These are phyloP conservation scores for Aspergillus awamori DNA, from an alignment of 2,329 filamentous ascomycete species.

Conservation along the genomic window DNA sequence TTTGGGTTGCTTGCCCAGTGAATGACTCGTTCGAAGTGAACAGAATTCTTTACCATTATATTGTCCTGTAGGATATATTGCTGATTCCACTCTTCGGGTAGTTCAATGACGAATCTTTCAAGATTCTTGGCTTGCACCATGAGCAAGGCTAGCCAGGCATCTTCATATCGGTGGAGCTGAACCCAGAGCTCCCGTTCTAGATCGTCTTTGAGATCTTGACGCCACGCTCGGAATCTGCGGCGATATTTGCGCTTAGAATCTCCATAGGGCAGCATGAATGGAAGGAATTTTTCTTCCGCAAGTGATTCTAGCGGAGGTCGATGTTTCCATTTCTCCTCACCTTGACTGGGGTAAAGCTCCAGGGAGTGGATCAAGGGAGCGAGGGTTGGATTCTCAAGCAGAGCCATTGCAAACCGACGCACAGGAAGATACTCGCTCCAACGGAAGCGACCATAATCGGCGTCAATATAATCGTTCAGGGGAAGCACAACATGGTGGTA, in stretches of 20 bases:
- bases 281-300: not conserved
- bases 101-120: not conserved
- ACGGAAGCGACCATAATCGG: no score
- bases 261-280: not conserved
- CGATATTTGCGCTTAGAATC: not conserved
- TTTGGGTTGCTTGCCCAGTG: not conserved
- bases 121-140: not conserved
- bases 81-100: not conserved
- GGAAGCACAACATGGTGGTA: not conserved
- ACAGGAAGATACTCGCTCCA: no score
- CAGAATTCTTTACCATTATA: no score
- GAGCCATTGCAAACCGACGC: not conserved
- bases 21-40: not conserved
- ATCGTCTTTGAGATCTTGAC: no score
- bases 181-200: no score
- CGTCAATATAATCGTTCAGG: no score
- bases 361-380: not conserved
- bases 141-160: constrained; percentile 2
- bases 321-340: not conserved
- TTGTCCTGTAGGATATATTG: no score
- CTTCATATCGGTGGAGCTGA: not conserved
- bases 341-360: not conserved
- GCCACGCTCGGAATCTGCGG: not conserved
- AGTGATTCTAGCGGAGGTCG: not conserved
- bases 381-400: not conserved